phyloP scores from a whole-genome alignment of 31 red algal genomes.

The Porphyra umbilicalis region DNA sequence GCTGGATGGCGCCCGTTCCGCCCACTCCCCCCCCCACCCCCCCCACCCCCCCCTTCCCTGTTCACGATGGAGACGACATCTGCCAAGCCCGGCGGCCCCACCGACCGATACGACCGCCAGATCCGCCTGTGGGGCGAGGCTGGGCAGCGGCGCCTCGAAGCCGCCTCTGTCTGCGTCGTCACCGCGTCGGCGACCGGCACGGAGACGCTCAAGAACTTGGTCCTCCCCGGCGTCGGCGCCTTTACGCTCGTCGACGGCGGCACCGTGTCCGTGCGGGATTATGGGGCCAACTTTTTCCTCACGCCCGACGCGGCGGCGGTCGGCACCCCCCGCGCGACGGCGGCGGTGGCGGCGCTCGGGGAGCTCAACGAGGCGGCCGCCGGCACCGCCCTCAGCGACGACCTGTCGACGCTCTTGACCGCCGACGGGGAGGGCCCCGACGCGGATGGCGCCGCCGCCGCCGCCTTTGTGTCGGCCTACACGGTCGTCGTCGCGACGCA shows the following conservation, averaged over 20 bases:
- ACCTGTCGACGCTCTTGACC: conserved; percentile 16
- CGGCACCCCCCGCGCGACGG: conserved; percentile 13
- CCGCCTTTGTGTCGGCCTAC: conserved; percentile 28
- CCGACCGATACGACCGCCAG: conserved; percentile 59
- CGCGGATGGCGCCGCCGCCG: conserved; percentile 7
- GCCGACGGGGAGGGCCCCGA: neutral
- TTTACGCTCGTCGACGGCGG: conserved; percentile 63
- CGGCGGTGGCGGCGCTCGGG: conserved; percentile 16
- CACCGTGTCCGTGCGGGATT: conserved; percentile 11
- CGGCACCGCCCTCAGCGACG: conserved; percentile 22
- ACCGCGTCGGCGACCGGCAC: conserved; percentile 60
- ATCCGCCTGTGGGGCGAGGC: conserved; percentile 82
- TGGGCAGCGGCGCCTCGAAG: conserved; percentile 54
- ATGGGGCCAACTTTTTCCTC: conserved; percentile 80
- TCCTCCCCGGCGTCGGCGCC: conserved; percentile 75
- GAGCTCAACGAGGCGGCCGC: conserved; percentile 47
- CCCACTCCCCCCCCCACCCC: neutral
- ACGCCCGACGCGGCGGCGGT: conserved; percentile 2
- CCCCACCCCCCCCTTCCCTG: neutral
- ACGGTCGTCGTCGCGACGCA: conserved; percentile 58
- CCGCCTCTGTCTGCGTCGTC: conserved; percentile 59
- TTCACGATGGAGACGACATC: neutral
- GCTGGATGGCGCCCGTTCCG: neutral
- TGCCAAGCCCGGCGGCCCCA: neutral
- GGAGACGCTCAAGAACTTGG: conserved; percentile 84